These are phyloP conservation scores for Narthecium ossifragum DNA, from an alignment of 106 monocot genomes.

Conservation along the genomic window DNA sequence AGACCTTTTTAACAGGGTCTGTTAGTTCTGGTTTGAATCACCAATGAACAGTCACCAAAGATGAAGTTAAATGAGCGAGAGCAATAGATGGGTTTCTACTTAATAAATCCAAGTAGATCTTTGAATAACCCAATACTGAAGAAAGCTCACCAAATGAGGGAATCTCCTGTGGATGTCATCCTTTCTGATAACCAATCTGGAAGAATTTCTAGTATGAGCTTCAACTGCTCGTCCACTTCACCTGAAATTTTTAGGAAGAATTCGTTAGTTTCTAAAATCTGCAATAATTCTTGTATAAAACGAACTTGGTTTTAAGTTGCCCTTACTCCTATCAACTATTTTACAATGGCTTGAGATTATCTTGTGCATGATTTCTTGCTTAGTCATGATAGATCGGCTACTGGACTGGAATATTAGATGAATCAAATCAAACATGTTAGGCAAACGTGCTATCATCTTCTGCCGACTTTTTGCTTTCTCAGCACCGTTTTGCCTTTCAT, in stretches of 20 bases:
- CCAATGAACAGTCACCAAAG: no score
- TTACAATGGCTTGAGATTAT: constrained; percentile 49
- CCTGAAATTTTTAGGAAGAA: constrained; percentile 21
- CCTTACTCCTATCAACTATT: constrained; percentile 68
- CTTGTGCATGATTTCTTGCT: constrained; percentile 77
- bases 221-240: constrained; percentile 85
- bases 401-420: constrained; percentile 64
- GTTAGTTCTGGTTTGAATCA: neutral
- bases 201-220: constrained; percentile 58
- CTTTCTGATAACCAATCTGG: constrained; percentile 87
- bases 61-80: neutral
- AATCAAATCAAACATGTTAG: constrained; percentile 65
- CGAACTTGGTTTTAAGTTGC: neutral
- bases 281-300: no score
- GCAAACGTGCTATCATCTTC: constrained; percentile 56
- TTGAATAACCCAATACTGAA: no score
- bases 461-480: constrained; percentile 34
- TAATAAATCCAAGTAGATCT: no score
- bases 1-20: neutral
- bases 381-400: constrained; percentile 63
- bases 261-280: neutral
- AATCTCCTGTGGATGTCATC: constrained; percentile 40
- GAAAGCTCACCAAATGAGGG: constrained; percentile 54
- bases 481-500: constrained; percentile 43
- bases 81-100: neutral